Conservation (phyloP, 371 early-diverging fungal genomes). For the Dinochytrium kinnereticum region DNA sequence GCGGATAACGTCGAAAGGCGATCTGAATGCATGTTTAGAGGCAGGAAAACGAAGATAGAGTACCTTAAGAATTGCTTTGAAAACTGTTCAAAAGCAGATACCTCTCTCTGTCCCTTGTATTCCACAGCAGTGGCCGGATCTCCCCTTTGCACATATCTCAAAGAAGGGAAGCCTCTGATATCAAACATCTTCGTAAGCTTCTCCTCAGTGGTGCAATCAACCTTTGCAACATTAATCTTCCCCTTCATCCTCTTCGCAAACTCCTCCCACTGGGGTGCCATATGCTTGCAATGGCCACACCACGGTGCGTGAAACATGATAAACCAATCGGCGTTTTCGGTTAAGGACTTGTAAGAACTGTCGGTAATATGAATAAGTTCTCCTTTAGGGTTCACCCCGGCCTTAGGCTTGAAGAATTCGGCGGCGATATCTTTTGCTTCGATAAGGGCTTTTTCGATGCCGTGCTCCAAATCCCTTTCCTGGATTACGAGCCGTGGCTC, state of each 20-base stretch:
- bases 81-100: slow-evolving; percentile 40
- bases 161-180: slow-evolving; percentile 83
- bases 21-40: slow-evolving; percentile 2
- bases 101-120: slow-evolving; percentile 38
- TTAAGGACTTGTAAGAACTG: slow-evolving; percentile 48
- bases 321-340: slow-evolving; percentile 63
- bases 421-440: slow-evolving; percentile 18
- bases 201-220: slow-evolving; percentile 73
- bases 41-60: neutral
- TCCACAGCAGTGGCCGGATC: slow-evolving; percentile 31
- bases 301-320: slow-evolving; percentile 79
- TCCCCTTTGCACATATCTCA: slow-evolving; percentile 51
- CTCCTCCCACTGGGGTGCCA: slow-evolving; percentile 80
- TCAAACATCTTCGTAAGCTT: slow-evolving; percentile 61
- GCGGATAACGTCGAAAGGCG: slow-evolving; percentile 40
- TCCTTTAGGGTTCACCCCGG: slow-evolving; percentile 50
- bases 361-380: slow-evolving; percentile 48
- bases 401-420: slow-evolving; percentile 19
- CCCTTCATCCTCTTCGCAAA: slow-evolving; percentile 68
- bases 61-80: slow-evolving; percentile 27
- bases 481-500: slow-evolving; percentile 14
- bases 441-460: slow-evolving; percentile 20
- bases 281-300: slow-evolving; percentile 83
- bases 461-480: slow-evolving; percentile 5
- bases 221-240: slow-evolving; percentile 79